Base-by-base conservation (phyloP, 2,329 filamentous ascomycete species). In the Parastagonospora avenae region DNA sequence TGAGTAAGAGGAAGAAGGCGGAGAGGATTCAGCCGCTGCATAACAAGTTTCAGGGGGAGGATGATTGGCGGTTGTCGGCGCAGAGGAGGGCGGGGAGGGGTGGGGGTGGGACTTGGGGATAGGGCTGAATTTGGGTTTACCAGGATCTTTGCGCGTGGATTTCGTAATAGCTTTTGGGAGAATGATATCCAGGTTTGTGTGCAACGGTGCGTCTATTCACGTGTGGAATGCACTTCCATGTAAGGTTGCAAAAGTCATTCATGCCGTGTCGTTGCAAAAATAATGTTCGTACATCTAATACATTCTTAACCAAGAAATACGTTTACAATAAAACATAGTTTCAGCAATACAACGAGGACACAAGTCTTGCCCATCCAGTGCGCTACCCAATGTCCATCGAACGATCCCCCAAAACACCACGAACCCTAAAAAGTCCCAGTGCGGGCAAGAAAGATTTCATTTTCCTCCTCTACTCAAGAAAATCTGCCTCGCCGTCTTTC, bases 11-110 rank as follows among this genome's bases (percentile, higher is more conserved):
- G 67, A 94, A 95, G 84, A 89, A 91, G 80, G 91, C 91, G 0
- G 94, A 99, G 81, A 83, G 93, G 49, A 97, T 99, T 48, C 91
- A 96, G 79, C 94, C 94, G 37, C 75, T 99, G 76, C 92, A 97
- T 73, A 97, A 97, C 72, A 89, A 92, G 71, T 97, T 91, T 76
- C 89, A 88, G 2, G 89, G 87, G 2, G 92, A 96, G 70, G 93
- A 99, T 70, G 94, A 97, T 71, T 99, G 94, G 94, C 83, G 94
- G 57, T 76, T 99, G 54, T 92, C 88, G 64, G 90, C 93, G 10
- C 94, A 99, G 80, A 86, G 87, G 67, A 88, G 88, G 70, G 88
- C 89, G 42, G 93, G 92, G 4, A 83, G 93, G 60, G 89, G 90
- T 52, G 94, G 91, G 42, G 93, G 93, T 66, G 93, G 93, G 2